A percentile compares a stretch with the other conserved stretches of the same genome.
phyloP scores from a whole-genome alignment of 345 rosid genomes.

The Murraya koenigii region DNA sequence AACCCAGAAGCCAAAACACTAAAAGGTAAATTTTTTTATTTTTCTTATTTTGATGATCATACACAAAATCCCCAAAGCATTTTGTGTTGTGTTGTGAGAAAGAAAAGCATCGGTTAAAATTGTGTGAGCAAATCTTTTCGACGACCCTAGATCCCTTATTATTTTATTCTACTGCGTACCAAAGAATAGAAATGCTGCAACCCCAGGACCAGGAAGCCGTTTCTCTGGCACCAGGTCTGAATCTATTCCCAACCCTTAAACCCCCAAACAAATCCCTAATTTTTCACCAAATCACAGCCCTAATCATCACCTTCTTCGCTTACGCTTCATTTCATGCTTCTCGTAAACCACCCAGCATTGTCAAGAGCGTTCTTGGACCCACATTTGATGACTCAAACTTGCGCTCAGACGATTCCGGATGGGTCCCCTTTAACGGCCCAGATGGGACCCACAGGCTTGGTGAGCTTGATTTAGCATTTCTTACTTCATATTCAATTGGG shows the following conservation, averaged over 20 bases:
- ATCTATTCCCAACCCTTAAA: constrained; percentile 54
- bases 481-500: constrained; percentile 63
- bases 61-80: not conserved
- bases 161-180: too few species aligned
- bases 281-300: constrained; percentile 60
- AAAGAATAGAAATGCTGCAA: constrained; percentile 24
- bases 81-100: not conserved
- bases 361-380: constrained; percentile 87
- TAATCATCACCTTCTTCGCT: constrained; percentile 69
- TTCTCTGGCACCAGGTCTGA: constrained; percentile 47
- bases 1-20: not conserved
- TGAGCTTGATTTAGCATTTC: constrained; percentile 88
- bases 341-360: constrained; percentile 92
- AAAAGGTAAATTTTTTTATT: not conserved
- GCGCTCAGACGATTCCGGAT: constrained; percentile 44
- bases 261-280: constrained; percentile 59
- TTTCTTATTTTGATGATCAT: not conserved
- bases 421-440: constrained; percentile 81
- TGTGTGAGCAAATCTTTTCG: too few species aligned
- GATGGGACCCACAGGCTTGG: constrained; percentile 75
- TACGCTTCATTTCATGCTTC: constrained; percentile 96
- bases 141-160: too few species aligned
- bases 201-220: constrained; percentile 20
- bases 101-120: not conserved
- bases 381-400: constrained; percentile 21